Percentiles rank a stretch among this genome's conserved stretches.
Evolutionary conservation across 1,284 basidiomycete species (phyloP).

Genomic region (Austroboletus rostrupii): DNA sequence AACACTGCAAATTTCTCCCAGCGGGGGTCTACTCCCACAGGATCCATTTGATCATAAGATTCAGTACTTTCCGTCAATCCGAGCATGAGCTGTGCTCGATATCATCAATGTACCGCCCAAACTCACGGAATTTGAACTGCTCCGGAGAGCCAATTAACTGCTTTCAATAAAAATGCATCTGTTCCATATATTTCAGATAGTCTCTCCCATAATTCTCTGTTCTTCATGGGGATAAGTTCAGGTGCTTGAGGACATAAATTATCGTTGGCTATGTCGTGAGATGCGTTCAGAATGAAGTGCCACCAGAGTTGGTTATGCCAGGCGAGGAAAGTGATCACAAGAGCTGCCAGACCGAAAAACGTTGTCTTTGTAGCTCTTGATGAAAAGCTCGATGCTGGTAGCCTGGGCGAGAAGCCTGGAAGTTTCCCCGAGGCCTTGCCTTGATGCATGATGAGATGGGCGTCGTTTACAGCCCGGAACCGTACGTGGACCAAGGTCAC

Average conservation of each 20-base stretch:
- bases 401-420: conserved; percentile 8
- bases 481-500: no score
- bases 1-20: conserved; percentile 44
- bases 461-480: no score
- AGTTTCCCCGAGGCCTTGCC: conserved; percentile 7
- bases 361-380: conserved; percentile 10
- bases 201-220: conserved; percentile 6
- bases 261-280: background rate
- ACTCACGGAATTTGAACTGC: conserved; percentile 35
- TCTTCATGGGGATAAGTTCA: conserved; percentile 24
- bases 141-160: conserved; percentile 34
- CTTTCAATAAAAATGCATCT: conserved; percentile 30
- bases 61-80: conserved; percentile 25
- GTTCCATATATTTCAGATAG: conserved; percentile 27
- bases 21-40: conserved; percentile 41
- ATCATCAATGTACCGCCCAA: background rate
- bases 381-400: background rate
- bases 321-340: conserved; percentile 14
- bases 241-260: conserved; percentile 28
- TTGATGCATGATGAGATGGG: background rate
- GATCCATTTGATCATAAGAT: conserved; percentile 40
- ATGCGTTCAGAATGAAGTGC: background rate
- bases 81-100: background rate
- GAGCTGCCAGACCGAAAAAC: conserved; percentile 17
- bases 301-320: conserved; percentile 7